phyloP scores from a whole-genome alignment of 306 rosid genomes.

The Cicer bijugum region DNA sequence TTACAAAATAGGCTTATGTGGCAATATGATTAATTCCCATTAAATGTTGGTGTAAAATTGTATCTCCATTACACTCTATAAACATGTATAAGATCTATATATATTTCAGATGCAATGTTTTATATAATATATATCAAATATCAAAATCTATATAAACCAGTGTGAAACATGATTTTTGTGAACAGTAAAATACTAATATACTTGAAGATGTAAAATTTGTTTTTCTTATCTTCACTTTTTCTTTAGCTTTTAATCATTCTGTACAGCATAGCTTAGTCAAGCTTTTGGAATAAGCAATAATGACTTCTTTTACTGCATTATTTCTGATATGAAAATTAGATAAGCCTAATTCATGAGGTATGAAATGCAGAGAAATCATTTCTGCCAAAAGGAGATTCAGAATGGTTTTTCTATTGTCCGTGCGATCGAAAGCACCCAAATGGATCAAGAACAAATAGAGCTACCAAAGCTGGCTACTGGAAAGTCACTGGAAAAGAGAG shows the following conservation, averaged over 20 bases:
- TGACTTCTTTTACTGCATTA: slow-evolving; percentile 9
- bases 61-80: too few species aligned
- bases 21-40: too few species aligned
- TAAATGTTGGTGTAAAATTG: too few species aligned
- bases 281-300: slow-evolving; percentile 35
- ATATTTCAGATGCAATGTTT: background rate
- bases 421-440: slow-evolving; percentile 89
- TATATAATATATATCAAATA: background rate
- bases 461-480: slow-evolving; percentile 94
- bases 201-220: slow-evolving; percentile 20
- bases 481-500: slow-evolving; percentile 96
- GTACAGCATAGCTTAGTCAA: slow-evolving; percentile 18
- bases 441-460: slow-evolving; percentile 90
- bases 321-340: slow-evolving; percentile 27
- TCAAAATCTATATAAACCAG: background rate
- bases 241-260: slow-evolving; percentile 39
- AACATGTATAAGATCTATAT: background rate
- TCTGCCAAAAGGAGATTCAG: slow-evolving; percentile 78
- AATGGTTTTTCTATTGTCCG: slow-evolving; percentile 95
- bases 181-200: slow-evolving; percentile 1
- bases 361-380: slow-evolving; percentile 76
- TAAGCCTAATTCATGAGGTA: slow-evolving; percentile 37
- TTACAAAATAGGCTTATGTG: too few species aligned
- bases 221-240: slow-evolving; percentile 40
- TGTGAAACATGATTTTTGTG: slow-evolving; percentile 36